Evolutionary conservation across 2,329 filamentous ascomycete genomes (phyloP).

Genomic region (Colletotrichum neosansevieriae): DNA sequence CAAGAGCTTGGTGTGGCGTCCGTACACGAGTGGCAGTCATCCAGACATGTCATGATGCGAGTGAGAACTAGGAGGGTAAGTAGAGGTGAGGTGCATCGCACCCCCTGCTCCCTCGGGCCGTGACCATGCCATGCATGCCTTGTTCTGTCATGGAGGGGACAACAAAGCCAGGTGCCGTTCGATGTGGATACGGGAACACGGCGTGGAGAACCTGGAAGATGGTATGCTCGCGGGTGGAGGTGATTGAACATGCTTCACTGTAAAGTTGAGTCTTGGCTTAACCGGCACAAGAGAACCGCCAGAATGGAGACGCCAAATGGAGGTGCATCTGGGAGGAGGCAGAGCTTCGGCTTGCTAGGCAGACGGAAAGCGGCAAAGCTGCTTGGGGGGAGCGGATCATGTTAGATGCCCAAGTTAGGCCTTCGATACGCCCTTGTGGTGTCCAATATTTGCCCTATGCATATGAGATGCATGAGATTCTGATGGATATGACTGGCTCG

Average conservation of each 20-base stretch:
- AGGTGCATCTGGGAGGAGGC: constrained; percentile 23
- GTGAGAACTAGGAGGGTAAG: constrained; percentile 30
- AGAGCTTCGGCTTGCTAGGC: constrained; percentile 29
- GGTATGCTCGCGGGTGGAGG: constrained; percentile 15
- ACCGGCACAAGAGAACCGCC: not conserved
- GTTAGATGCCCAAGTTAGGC: constrained; percentile 34
- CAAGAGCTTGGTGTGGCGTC: constrained; percentile 23
- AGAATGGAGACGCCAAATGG: constrained; percentile 5
- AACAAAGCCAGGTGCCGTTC: constrained; percentile 22
- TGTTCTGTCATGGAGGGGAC: constrained; percentile 38
- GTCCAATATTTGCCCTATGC: constrained; percentile 20
- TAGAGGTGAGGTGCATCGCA: constrained; percentile 28
- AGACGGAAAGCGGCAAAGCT: constrained; percentile 23
- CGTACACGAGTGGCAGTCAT: constrained; percentile 3
- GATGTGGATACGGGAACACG: constrained; percentile 13
- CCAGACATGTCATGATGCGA: constrained; percentile 21
- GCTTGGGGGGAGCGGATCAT: constrained; percentile 12
- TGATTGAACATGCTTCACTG: constrained; percentile 24
- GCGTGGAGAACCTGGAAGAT: constrained; percentile 21
- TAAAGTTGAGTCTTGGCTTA: constrained; percentile 3
- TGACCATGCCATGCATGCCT: constrained; percentile 18
- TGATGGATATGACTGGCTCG: constrained; percentile 12
- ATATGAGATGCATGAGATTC: constrained; percentile 14
- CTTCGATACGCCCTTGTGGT: constrained; percentile 15
- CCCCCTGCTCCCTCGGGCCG: constrained; percentile 20